Percentiles rank a stretch among this genome's conserved stretches.
These are phyloP conservation scores for Pseudopyrenochaeta lycopersici DNA, from an alignment of 2,329 filamentous ascomycete species.

Conservation along the genomic window DNA sequence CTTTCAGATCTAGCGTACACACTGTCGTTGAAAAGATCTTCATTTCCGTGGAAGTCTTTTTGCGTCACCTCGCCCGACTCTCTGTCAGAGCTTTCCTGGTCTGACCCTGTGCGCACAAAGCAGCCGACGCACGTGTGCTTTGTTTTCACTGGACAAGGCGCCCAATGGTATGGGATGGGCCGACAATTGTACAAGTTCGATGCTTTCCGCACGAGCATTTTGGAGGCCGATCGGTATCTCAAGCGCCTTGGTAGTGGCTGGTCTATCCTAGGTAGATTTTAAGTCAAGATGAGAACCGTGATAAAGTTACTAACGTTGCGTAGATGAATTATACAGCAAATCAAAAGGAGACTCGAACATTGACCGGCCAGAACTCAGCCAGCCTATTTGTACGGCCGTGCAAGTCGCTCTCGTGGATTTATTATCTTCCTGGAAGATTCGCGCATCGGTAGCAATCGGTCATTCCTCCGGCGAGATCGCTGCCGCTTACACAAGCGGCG, in stretches of 20 bases:
- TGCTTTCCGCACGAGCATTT: conserved; percentile 18
- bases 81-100: neutral
- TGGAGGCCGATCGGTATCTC: conserved; percentile 17
- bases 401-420: conserved; percentile 32
- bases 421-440: conserved; percentile 21
- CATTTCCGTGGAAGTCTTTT: conserved; percentile 14
- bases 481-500: conserved; percentile 35
- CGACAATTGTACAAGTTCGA: conserved; percentile 22
- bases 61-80: neutral
- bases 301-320: neutral
- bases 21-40: conserved; percentile 9
- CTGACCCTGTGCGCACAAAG: neutral
- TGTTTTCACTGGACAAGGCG: conserved; percentile 46
- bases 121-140: conserved; percentile 2
- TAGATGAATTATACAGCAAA: conserved; percentile 15
- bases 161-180: conserved; percentile 39
- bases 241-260: conserved; percentile 19
- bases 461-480: conserved; percentile 47
- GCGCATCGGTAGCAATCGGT: conserved; percentile 26
- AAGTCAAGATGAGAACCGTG: neutral
- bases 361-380: conserved; percentile 22
- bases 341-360: conserved; percentile 8
- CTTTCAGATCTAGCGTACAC: conserved; percentile 20
- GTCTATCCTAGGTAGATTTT: conserved; percentile 11
- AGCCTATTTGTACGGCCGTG: conserved; percentile 28